Evolutionary conservation across 352 stramenopile species (phyloP).

Genomic region (Peronospora destructor): DNA sequence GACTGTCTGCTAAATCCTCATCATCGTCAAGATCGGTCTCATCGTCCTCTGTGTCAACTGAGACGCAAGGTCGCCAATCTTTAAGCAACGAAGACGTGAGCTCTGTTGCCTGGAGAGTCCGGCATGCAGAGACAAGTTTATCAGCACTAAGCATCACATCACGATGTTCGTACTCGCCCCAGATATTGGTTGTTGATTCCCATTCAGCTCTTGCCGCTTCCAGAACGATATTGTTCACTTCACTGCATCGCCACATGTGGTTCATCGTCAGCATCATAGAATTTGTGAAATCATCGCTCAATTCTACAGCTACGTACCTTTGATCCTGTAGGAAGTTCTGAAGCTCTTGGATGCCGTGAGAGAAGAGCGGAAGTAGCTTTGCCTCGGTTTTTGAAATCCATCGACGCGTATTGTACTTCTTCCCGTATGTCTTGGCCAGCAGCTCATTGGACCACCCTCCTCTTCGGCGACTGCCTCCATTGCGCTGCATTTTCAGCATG

Average conservation of each 20-base stretch:
- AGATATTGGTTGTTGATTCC: constrained; percentile 14
- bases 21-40: constrained; percentile 33
- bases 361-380: constrained; percentile 59
- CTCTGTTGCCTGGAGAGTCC: constrained; percentile 23
- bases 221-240: constrained; percentile 30
- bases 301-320: constrained; percentile 24
- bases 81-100: constrained; percentile 22
- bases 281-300: not conserved
- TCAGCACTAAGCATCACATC: constrained; percentile 30
- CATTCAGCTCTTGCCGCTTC: constrained; percentile 18
- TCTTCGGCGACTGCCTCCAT: constrained; percentile 22
- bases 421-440: constrained; percentile 48
- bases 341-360: constrained; percentile 53
- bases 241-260: constrained; percentile 6
- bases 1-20: constrained; percentile 23
- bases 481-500: constrained; percentile 59
- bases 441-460: constrained; percentile 48
- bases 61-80: constrained; percentile 29
- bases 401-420: constrained; percentile 47
- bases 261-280: not conserved
- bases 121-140: constrained; percentile 29
- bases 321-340: constrained; percentile 47
- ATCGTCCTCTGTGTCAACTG: constrained; percentile 18
- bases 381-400: constrained; percentile 53
- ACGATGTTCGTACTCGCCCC: constrained; percentile 15